Evolutionary conservation across 1,284 basidiomycete genomes (phyloP), one percentile per base, ranked within the genome.

Genomic region (Prillingera fragicola): DNA sequence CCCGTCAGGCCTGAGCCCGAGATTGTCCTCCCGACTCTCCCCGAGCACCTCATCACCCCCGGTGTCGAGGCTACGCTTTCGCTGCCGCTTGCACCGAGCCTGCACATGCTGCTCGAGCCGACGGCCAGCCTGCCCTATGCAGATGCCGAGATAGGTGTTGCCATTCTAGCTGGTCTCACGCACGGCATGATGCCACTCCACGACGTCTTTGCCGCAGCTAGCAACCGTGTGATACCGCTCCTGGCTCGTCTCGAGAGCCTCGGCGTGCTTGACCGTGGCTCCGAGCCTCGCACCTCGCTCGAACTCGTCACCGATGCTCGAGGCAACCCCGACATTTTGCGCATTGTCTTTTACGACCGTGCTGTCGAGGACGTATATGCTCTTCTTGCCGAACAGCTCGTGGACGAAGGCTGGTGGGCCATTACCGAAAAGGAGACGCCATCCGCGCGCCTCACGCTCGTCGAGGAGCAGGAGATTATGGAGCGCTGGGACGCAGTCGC

Each of bases 11-110:
- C 43, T 31, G 34, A 37, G 18, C 25, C 36, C 35, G 33, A 35
- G 32, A 10, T 28, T 8, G 40, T 42, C 10, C 50, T 63, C 8
- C 64, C 63, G 19, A 54, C 54, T 6, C 19, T 38, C 8, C 62
- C 63, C 31, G 67, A 69, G 46, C 27, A 38, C 9, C 56, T 67
- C 32, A 44, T 62, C 22, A 65, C 67, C 5, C 53, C 55, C 12
- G 62, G 59, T 12, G 43, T 41, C 26, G 58, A 43, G 27, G 48
- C 63, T 14, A 56, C 59, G 3, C 60, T 69, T 31, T 50, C 55
- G 3, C 52, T 69, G 27, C 60, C 65, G 15, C 52, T 69, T 21
- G 54, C 59, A 4, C 59, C 62, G 0, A 50, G 49, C n/a, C 54
- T 65, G n/a, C 47, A 56, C 19, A 52, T 56, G 2, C 45, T 67